Evolutionary conservation across 2,329 filamentous ascomycete genomes (phyloP).

Genomic region (Ceratocystis albifundus): DNA sequence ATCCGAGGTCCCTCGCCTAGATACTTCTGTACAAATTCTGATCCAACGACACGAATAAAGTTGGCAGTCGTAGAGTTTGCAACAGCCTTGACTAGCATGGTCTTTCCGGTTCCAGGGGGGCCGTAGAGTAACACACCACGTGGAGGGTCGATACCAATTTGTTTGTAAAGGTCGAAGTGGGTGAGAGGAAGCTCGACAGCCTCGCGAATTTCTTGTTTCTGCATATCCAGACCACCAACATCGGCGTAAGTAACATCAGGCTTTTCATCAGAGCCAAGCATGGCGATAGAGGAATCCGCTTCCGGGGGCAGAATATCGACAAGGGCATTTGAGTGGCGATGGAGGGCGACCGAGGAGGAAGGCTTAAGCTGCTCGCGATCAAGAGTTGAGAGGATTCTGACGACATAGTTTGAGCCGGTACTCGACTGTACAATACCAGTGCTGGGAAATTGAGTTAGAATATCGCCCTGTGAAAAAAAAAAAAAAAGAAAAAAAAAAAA

Average conservation of each 20-base stretch:
- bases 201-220: slow-evolving; percentile 98
- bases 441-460: slow-evolving; percentile 37
- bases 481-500: too few species aligned
- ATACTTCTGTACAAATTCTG: slow-evolving; percentile 98
- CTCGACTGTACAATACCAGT: slow-evolving; percentile 98
- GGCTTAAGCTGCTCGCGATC: slow-evolving; percentile 97
- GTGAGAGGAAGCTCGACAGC: slow-evolving; percentile 93
- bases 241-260: slow-evolving; percentile 96
- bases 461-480: slow-evolving; percentile 24
- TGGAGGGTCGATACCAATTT: slow-evolving; percentile 97
- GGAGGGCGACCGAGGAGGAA: slow-evolving; percentile 90
- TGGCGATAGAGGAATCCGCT: slow-evolving; percentile 96
- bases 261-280: slow-evolving; percentile 94
- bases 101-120: slow-evolving; percentile 91
- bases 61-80: slow-evolving; percentile 96
- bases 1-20: slow-evolving; percentile 94
- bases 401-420: slow-evolving; percentile 97
- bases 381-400: slow-evolving; percentile 93
- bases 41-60: slow-evolving; percentile 96
- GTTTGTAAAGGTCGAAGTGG: slow-evolving; percentile 97
- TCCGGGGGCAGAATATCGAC: slow-evolving; percentile 98
- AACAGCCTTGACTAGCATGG: slow-evolving; percentile 95
- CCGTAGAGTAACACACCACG: slow-evolving; percentile 94
- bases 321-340: slow-evolving; percentile 95
- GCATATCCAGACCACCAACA: slow-evolving; percentile 96